Percentiles rank a stretch among this genome's conserved stretches.
phyloP scores from a whole-genome alignment of 1,139 yeast species.

The Candida pseudocylindracea region DNA sequence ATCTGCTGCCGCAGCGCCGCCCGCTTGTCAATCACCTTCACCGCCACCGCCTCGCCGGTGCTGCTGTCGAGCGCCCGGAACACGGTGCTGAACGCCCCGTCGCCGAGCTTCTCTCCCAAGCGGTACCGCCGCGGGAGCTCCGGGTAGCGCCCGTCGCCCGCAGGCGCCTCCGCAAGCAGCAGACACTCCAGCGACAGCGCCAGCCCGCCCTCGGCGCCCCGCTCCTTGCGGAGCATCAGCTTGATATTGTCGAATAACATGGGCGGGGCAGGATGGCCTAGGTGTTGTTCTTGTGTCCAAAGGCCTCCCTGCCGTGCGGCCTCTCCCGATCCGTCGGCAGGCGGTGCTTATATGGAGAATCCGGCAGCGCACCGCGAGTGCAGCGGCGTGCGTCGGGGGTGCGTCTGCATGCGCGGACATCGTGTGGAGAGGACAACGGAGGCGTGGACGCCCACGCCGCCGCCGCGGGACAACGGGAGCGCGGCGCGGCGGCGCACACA shows the following conservation, averaged over 20 bases:
- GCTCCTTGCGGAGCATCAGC: too few relatives aligned
- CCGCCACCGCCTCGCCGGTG: constrained; percentile 40
- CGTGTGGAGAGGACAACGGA: background rate
- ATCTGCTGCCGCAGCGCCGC: constrained; percentile 27
- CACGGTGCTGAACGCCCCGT: constrained; percentile 84
- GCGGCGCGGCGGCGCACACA: too few relatives aligned
- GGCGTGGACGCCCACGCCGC: background rate
- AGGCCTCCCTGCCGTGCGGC: too few relatives aligned
- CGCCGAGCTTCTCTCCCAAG: constrained; percentile 20
- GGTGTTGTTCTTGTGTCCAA: too few relatives aligned
- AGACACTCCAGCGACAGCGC: too few relatives aligned
- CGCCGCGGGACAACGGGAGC: too few relatives aligned
- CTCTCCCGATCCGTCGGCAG: too few relatives aligned
- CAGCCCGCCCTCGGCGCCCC: too few relatives aligned
- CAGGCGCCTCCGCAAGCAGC: background rate
- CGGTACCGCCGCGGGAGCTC: constrained; percentile 7
- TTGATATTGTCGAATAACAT: too few relatives aligned
- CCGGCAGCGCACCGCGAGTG: too few relatives aligned
- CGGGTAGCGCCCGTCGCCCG: constrained; percentile 2
- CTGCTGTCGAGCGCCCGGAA: constrained; percentile 37
- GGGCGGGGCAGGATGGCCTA: too few relatives aligned
- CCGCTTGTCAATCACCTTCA: constrained; percentile 61
- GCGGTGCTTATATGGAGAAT: too few relatives aligned
- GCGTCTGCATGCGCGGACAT: background rate
- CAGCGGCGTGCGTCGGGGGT: background rate